phyloP scores from a whole-genome alignment of 1,284 basidiomycete species.

The Abortiporus biennis region DNA sequence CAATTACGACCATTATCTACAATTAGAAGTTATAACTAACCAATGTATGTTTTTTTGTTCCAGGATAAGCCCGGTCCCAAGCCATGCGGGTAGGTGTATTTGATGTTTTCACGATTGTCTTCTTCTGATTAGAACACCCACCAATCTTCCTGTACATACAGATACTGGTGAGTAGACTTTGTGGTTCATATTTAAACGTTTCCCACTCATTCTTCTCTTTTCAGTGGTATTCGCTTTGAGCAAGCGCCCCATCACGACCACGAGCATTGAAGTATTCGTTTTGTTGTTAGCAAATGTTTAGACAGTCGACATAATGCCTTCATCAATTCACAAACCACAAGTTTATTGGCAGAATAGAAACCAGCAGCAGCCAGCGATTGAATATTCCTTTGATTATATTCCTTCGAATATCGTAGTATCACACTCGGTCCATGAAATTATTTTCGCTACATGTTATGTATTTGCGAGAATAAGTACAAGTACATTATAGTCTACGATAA shows the following conservation, averaged over 20 bases:
- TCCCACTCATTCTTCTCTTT: constrained; percentile 7
- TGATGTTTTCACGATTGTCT: not conserved
- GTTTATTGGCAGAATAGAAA: too few relatives aligned
- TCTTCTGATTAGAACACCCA: constrained; percentile 9
- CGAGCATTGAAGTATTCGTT: constrained; percentile 26
- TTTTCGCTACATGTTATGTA: too few relatives aligned
- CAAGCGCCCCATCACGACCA: constrained; percentile 50
- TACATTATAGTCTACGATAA: constrained; percentile 50
- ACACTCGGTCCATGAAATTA: too few relatives aligned
- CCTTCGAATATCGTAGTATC: too few relatives aligned
- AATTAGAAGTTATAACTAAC: not conserved
- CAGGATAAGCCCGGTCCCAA: constrained; percentile 74
- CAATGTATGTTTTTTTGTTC: not conserved
- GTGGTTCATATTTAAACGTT: constrained; percentile 14
- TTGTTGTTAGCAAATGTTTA: too few relatives aligned
- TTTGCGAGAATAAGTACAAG: constrained; percentile 40
- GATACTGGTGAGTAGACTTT: constrained; percentile 69
- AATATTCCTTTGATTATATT: too few relatives aligned
- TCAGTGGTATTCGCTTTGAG: constrained; percentile 80
- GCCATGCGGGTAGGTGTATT: constrained; percentile 67
- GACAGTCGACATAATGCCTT: too few relatives aligned
- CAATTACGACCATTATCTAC: constrained; percentile 4
- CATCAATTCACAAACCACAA: too few relatives aligned
- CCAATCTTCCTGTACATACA: constrained; percentile 25
- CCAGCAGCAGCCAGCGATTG: too few relatives aligned